Base-by-base conservation (phyloP, 148 eudicot species). In the Silene latifolia region DNA sequence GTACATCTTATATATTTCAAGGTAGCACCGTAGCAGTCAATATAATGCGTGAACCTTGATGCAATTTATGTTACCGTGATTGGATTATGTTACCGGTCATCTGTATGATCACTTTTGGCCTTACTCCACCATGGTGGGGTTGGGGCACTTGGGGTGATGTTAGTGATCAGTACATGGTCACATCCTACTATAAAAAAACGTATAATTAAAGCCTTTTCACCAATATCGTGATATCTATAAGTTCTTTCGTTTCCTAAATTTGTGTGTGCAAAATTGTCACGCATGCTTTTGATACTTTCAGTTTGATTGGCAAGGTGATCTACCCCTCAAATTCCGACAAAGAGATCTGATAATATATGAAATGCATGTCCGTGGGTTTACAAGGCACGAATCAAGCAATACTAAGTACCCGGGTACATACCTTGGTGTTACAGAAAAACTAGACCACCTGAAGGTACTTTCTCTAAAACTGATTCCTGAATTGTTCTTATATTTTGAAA, bases 261-360 rank as follows among this genome's bases (percentile, higher is more conserved):
- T 11, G 25, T 15, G 18, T 21, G 18, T 80, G 8, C 20, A 18
- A 8, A 20, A 3, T 57, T 19, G 21, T 71, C 56, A 69, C 29
- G 25, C 27, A 9, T 58, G 12, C 67, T 72, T 82, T 82, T 80
- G 27, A 15, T 78, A 24, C 7, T 68, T 82, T 71, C 82, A 95
- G 98, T 92, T 92, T 86, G 98, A 95, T 77, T 95, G 99, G 99
- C 92, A 92, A 87, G 98, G 99, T 66, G 99, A 95, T 84, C 75
- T 95, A 78, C 98, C 96, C 23, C 83, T 92, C 80, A 80, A 86
- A 75, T 78, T 68, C 77, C 89, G 89, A 35, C 98, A 92, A 80
- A 86, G 85, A 67, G 93, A 95, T 82, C 93, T 89, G 71, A 83
- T 95, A 44, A 86, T 95, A 59, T 92, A 95, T 83, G 99, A 95